These are phyloP conservation scores for Rhodotorula kratochvilovae DNA, from an alignment of 768 basidiomycete species.

Conservation along the genomic window DNA sequence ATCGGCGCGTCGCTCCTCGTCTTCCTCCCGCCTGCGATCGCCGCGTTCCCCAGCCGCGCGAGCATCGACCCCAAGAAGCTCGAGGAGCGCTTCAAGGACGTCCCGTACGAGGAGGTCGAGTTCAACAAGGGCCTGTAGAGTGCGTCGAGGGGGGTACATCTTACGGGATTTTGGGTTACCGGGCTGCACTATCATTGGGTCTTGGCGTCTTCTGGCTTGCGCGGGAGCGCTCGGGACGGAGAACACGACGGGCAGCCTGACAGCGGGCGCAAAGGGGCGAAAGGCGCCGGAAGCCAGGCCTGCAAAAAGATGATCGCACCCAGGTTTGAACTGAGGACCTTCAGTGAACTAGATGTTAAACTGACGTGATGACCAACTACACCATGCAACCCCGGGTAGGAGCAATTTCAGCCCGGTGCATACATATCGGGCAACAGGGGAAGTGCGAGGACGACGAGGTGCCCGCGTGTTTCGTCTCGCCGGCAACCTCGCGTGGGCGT, in stretches of 20 bases:
- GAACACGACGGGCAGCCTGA: too few species aligned
- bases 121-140: constrained; percentile 51
- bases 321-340: constrained; percentile 3
- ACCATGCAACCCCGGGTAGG: constrained; percentile 1
- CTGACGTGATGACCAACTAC: constrained; percentile 1
- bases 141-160: background rate
- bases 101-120: constrained; percentile 44
- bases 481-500: too few species aligned
- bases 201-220: too few species aligned
- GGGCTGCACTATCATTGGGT: too few species aligned
- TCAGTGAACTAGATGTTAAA: constrained; percentile 2
- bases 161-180: too few species aligned
- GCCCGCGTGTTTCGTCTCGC: too few species aligned
- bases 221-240: too few species aligned
- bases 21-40: constrained; percentile 51
- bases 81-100: constrained; percentile 45
- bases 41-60: constrained; percentile 50
- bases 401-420: too few species aligned
- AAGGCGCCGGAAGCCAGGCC: too few species aligned
- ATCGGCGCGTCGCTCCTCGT: constrained; percentile 49
- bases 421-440: too few species aligned
- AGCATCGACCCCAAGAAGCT: constrained; percentile 47
- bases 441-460: too few species aligned
- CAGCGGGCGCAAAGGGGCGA: too few species aligned
- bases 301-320: background rate